A percentile compares a stretch with the other conserved stretches of the same genome.
Evolutionary conservation across 2,329 filamentous ascomycete genomes (phyloP).

Genomic region (Colletotrichum lupini): DNA sequence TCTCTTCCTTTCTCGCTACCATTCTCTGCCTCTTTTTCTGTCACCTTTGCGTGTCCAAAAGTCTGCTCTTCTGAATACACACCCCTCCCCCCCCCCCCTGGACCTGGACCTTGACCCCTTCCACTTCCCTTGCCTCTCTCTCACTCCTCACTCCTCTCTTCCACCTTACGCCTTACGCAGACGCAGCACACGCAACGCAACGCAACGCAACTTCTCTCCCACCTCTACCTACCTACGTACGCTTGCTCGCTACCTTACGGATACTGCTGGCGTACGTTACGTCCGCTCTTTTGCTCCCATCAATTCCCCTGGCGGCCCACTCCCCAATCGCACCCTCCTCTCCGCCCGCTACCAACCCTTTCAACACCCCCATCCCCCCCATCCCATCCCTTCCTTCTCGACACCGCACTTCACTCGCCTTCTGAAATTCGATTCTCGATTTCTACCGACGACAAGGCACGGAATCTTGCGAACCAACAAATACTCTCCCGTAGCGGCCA

Average conservation of each 20-base stretch:
- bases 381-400: conserved; percentile 31
- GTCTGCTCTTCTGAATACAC: not conserved
- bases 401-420: conserved; percentile 25
- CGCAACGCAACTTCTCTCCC: not conserved
- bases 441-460: conserved; percentile 24
- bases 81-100: conserved; percentile 16
- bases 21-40: not conserved
- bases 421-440: conserved; percentile 31
- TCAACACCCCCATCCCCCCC: conserved; percentile 36
- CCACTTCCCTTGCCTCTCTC: conserved; percentile 16
- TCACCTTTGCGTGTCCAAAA: not conserved
- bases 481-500: not conserved
- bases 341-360: conserved; percentile 36
- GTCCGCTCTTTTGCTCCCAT: not conserved
- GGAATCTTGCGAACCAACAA: not conserved
- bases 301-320: conserved; percentile 24
- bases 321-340: conserved; percentile 34
- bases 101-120: not conserved
- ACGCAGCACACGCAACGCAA: not conserved
- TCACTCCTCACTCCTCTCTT: not conserved
- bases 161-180: not conserved
- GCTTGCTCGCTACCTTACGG: conserved; percentile 9
- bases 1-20: not conserved
- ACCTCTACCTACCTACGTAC: not conserved
- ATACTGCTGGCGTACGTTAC: conserved; percentile 20